Percentiles rank a stretch among this genome's conserved stretches.
phyloP scores from a whole-genome alignment of 2,329 filamentous ascomycete genomes.

The Aspergillus ustus region DNA sequence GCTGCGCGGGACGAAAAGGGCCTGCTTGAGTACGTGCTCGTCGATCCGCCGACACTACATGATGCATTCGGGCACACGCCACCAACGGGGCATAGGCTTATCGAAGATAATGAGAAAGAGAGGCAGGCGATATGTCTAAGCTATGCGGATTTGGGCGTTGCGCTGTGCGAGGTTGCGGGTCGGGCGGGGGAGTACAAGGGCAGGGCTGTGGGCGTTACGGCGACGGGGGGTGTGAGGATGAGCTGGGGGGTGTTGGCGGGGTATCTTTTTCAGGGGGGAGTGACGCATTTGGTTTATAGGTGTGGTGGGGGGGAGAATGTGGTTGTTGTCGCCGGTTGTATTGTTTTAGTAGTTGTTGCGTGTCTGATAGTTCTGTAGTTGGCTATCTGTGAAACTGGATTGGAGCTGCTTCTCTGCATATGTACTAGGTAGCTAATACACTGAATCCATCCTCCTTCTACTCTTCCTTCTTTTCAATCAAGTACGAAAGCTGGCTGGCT shows the following conservation, averaged over 20 bases:
- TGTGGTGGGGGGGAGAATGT: background rate
- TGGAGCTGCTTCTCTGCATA: too few relatives aligned
- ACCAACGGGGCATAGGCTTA: background rate
- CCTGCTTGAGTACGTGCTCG: background rate
- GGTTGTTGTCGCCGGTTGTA: background rate
- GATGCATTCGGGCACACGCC: background rate
- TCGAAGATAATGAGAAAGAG: background rate
- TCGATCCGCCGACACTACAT: background rate
- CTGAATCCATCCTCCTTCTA: too few relatives aligned
- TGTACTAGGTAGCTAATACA: too few relatives aligned
- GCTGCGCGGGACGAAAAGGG: background rate
- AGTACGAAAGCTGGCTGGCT: background rate
- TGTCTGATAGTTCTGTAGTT: background rate
- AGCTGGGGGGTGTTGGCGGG: background rate
- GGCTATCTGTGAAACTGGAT: background rate
- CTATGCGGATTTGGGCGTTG: background rate
- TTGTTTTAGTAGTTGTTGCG: background rate
- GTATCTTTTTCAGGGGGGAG: background rate
- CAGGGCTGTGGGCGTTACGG: background rate
- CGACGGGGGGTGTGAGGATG: background rate
- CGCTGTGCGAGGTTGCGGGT: constrained; percentile 6
- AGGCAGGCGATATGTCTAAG: background rate
- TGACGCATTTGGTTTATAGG: background rate
- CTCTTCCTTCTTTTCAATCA: too few relatives aligned
- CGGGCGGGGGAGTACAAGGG: background rate